A percentile compares a stretch with the other conserved stretches of the same genome.
These are phyloP conservation scores for Candida tallmaniae DNA, from an alignment of 805 yeast genomes.

Conservation along the genomic window DNA sequence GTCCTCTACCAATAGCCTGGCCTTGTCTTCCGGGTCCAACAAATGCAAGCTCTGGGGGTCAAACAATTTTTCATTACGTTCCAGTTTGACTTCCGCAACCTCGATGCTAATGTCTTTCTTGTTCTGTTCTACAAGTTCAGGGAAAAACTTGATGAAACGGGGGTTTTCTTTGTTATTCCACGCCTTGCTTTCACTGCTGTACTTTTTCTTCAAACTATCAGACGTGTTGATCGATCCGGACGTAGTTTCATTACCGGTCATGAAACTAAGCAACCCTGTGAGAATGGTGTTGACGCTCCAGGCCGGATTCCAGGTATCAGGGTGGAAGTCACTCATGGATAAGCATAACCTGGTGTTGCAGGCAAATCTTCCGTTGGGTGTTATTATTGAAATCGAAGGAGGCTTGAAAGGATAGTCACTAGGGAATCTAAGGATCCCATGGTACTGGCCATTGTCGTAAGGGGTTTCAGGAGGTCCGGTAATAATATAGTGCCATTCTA, in stretches of 20 bases:
- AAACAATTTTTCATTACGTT: conserved; percentile 13
- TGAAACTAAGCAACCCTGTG: conserved; percentile 82
- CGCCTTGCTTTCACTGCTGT: conserved; percentile 55
- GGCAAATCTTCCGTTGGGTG: conserved; percentile 86
- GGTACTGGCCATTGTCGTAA: conserved; percentile 81
- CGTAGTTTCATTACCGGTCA: conserved; percentile 83
- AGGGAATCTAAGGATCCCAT: conserved; percentile 82
- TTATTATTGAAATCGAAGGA: conserved; percentile 82
- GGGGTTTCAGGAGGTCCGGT: conserved; percentile 92
- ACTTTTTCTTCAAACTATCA: conserved; percentile 48
- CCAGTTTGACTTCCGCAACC: conserved; percentile 11
- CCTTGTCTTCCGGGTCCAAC: conserved; percentile 67
- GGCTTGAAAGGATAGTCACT: conserved; percentile 88
- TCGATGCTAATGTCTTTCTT: conserved; percentile 20
- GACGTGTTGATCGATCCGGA: conserved; percentile 76
- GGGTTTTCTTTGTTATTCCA: conserved; percentile 57
- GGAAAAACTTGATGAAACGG: conserved; percentile 60
- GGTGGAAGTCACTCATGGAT: conserved; percentile 93
- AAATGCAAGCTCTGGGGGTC: conserved; percentile 31
- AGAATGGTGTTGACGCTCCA: conserved; percentile 91
- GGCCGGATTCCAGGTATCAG: conserved; percentile 94
- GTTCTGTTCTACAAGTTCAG: conserved; percentile 55
- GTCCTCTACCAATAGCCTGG: conserved; percentile 28
- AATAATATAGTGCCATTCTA: conserved; percentile 91
- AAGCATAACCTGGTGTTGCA: conserved; percentile 79